Base-by-base conservation (phyloP, 768 basidiomycete genomes). In the Fistulinella prunicolor region DNA sequence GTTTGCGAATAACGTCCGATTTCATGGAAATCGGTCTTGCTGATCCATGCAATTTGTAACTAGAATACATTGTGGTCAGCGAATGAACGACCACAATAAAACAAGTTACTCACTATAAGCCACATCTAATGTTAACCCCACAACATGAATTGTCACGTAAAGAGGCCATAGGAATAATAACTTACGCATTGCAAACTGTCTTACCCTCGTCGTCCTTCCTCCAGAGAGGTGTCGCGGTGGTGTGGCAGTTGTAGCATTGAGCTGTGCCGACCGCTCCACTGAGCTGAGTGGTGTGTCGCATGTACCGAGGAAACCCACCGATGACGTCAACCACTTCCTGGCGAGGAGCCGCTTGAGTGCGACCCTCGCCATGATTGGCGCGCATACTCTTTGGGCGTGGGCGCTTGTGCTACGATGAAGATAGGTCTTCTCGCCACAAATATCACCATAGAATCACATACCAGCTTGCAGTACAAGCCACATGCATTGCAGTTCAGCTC, bases 401-500 rank as follows among this genome's bases (percentile, higher is more conserved):
- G 34, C 89, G 84, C 64, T 93, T 92, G 63, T 93, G 89, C 85
- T 91, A 36, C 13, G 6, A 42, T 16, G 16, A 32, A 0, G 4
- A 20, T 56, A 16, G 56, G 48, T 38, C 29, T 21, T 30, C 7
- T 6, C 14, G 16, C 7, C 10, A 1, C 7, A 26, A 2, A 16
- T 14, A n/a, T 9, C 9, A 8, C 23, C 28, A 22, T 32, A 29
- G 19, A 17, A 38, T 9, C 30, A 77, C 82, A 42, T 60, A 86
- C 89, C 68, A 89, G 63, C 62, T 92, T 92, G 66, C 88, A 93
- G 62, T 93, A 93, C 35, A 92, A 69, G 4, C 89, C 90, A 54
- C 89, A 92, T 0, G 89, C 89, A 57, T 93, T 92, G 62, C 90
- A 92, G 57, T 93, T 93, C 48, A 93, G 66, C 69, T 93, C 89